phyloP scores from a whole-genome alignment of 177 flowering plant genomes.

The Vitis hybrid region DNA sequence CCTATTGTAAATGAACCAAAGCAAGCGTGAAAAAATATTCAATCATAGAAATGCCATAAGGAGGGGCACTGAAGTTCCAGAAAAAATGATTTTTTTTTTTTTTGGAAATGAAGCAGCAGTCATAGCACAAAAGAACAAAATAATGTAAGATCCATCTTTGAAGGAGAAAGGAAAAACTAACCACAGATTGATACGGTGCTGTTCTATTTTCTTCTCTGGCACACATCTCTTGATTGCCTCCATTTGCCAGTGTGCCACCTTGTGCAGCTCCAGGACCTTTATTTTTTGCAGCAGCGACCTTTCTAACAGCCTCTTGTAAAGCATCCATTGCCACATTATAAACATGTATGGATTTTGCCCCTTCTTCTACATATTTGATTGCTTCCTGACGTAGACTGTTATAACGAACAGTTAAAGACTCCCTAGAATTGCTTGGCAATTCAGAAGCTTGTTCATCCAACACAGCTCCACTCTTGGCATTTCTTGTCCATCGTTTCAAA shows the following conservation, averaged over 20 bases:
- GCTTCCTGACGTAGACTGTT: conserved; percentile 67
- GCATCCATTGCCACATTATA: conserved; percentile 70
- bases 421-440: conserved; percentile 35
- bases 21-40: background rate
- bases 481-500: conserved; percentile 68
- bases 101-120: background rate
- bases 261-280: conserved; percentile 29
- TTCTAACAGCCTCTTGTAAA: conserved; percentile 53
- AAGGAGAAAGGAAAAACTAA: conserved; percentile 20
- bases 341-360: conserved; percentile 59
- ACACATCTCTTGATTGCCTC: conserved; percentile 28
- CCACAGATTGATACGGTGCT: conserved; percentile 31
- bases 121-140: background rate
- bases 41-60: background rate
- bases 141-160: background rate
- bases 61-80: background rate
- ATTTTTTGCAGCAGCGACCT: conserved; percentile 49
- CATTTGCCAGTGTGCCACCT: conserved; percentile 30
- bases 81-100: background rate
- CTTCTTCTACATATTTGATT: conserved; percentile 76
- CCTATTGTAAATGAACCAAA: background rate
- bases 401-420: conserved; percentile 38
- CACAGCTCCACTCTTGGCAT: conserved; percentile 55
- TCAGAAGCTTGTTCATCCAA: conserved; percentile 40
- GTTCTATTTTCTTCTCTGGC: conserved; percentile 21